Evolutionary conservation across 1,139 yeast species (phyloP).

Genomic region (Suhomyces ambrosiae): DNA sequence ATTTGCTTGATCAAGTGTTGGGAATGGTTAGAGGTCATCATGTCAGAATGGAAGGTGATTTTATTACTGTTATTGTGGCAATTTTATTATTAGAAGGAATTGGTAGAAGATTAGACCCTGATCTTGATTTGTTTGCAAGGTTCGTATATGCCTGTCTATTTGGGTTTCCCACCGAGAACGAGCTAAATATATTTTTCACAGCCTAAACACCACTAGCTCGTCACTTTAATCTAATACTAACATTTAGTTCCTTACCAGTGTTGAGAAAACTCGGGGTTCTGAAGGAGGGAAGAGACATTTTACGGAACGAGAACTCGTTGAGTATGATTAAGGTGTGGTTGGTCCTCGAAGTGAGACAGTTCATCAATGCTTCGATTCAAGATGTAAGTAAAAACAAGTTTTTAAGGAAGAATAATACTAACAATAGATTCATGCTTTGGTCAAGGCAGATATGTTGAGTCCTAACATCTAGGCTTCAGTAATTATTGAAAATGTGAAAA

Average conservation of each 20-base stretch:
- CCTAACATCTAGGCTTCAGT: constrained; percentile 38
- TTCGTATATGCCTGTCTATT: constrained; percentile 67
- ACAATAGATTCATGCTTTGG: constrained; percentile 46
- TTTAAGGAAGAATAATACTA: constrained; percentile 20
- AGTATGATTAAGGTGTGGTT: constrained; percentile 92
- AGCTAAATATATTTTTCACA: constrained; percentile 14
- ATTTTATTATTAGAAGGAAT: constrained; percentile 88
- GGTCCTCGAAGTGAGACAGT: constrained; percentile 85
- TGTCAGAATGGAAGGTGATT: constrained; percentile 97
- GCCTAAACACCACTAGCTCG: constrained; percentile 2
- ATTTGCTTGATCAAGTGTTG: constrained; percentile 80
- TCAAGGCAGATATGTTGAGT: constrained; percentile 54
- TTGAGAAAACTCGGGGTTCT: constrained; percentile 76
- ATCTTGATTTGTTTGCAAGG: constrained; percentile 92
- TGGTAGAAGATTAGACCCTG: constrained; percentile 91
- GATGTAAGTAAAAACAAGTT: constrained; percentile 44
- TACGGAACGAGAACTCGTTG: constrained; percentile 60
- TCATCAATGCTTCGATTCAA: constrained; percentile 81
- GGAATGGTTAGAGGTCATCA: constrained; percentile 92
- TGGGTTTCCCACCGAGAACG: constrained; percentile 56
- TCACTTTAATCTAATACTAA: constrained; percentile 25
- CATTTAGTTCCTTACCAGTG: constrained; percentile 78
- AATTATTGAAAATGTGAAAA: neutral
- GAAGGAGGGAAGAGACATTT: constrained; percentile 63
- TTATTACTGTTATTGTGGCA: constrained; percentile 90